A percentile compares a stretch with the other conserved stretches of the same genome.
Conservation (phyloP, 1,284 basidiomycete species). For the Pseudozyma tsukubaensis region DNA sequence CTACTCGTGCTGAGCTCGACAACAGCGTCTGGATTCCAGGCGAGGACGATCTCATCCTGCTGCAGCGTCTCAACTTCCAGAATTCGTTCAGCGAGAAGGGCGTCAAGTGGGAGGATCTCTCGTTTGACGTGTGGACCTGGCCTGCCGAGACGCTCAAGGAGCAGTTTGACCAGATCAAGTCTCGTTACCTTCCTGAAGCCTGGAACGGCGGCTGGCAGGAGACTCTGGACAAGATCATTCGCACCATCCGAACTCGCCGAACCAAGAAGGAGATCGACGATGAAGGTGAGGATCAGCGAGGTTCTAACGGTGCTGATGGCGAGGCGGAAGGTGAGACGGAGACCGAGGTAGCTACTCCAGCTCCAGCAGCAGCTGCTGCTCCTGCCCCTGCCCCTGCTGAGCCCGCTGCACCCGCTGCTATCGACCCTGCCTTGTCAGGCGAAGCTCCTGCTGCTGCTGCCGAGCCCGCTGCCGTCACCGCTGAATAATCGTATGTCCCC, state of each 20-base stretch:
- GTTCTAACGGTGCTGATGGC: not conserved
- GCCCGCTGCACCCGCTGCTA: slow-evolving; percentile 12
- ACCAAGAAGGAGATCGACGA: slow-evolving; percentile 48
- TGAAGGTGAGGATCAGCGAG: slow-evolving; percentile 33
- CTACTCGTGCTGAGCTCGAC: slow-evolving; percentile 43
- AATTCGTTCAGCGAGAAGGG: slow-evolving; percentile 16
- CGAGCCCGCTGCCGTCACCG: slow-evolving; percentile 20
- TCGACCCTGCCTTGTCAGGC: slow-evolving; percentile 33
- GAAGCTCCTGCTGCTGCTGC: slow-evolving; percentile 8
- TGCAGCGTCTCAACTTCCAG: slow-evolving; percentile 53
- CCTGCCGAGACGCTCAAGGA: slow-evolving; percentile 40
- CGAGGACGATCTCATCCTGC: slow-evolving; percentile 45
- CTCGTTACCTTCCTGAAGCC: slow-evolving; percentile 38
- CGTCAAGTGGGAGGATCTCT: slow-evolving; percentile 33
- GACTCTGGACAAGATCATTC: slow-evolving; percentile 46
- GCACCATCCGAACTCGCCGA: slow-evolving; percentile 28
- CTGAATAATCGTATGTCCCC: not conserved
- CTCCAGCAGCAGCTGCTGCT: slow-evolving; percentile 5
- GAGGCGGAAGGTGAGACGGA: slow-evolving; percentile 4
- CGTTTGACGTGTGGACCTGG: slow-evolving; percentile 45
- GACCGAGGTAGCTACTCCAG: not conserved
- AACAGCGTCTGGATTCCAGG: slow-evolving; percentile 46
- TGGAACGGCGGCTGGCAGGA: slow-evolving; percentile 41
- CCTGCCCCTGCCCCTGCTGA: slow-evolving; percentile 1
- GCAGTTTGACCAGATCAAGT: slow-evolving; percentile 48